These are phyloP conservation scores for Hypericum androsaemum DNA, from an alignment of 345 rosid species.

Conservation along the genomic window DNA sequence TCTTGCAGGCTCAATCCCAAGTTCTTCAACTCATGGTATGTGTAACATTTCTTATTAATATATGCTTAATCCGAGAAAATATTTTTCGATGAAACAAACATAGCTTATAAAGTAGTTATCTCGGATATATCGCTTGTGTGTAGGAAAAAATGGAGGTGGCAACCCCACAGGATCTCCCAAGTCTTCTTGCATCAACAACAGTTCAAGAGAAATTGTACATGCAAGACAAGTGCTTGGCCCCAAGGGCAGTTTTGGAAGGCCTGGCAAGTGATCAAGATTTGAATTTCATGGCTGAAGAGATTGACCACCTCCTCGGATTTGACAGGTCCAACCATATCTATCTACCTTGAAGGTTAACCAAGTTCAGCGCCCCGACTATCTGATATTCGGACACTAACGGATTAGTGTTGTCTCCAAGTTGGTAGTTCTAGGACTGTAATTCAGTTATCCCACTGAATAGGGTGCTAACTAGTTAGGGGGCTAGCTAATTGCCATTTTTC, in stretches of 20 bases:
- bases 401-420: no score
- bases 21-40: slow-evolving; percentile 9
- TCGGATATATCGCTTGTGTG: not conserved
- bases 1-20: slow-evolving; percentile 10
- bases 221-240: slow-evolving; percentile 42
- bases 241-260: slow-evolving; percentile 18
- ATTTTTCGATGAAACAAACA: no score
- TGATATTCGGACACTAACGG: no score
- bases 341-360: no score
- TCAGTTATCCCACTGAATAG: no score
- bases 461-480: not conserved
- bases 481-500: not conserved
- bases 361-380: no score
- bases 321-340: no score
- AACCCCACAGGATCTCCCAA: slow-evolving; percentile 12
- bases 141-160: slow-evolving; percentile 18
- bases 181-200: slow-evolving; percentile 28
- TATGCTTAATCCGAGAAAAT: not conserved
- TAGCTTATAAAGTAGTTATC: no score
- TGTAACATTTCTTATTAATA: not conserved
- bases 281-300: no score
- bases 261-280: slow-evolving; percentile 2
- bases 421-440: no score
- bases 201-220: slow-evolving; percentile 45
- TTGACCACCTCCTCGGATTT: no score